A percentile compares a stretch with the other conserved stretches of the same genome.
phyloP scores from a whole-genome alignment of 345 rosid species.

The Citrus unshiu region DNA sequence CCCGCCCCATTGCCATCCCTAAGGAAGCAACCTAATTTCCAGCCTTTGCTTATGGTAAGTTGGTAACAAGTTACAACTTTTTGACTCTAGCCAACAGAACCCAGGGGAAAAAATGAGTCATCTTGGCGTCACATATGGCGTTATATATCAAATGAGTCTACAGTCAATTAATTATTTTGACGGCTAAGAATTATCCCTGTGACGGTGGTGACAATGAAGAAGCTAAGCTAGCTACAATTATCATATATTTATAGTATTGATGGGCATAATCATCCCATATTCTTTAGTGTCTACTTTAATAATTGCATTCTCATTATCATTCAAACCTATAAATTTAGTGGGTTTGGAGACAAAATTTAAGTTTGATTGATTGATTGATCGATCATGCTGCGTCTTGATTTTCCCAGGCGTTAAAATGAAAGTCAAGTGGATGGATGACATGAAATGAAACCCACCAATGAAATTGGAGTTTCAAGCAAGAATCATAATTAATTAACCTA shows the following conservation, averaged over 20 bases:
- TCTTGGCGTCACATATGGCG: slow-evolving; percentile 18
- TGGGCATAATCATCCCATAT: slow-evolving; percentile 33
- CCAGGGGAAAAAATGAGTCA: not conserved
- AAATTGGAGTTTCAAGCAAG: slow-evolving; percentile 24
- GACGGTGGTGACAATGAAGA: not conserved
- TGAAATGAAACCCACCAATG: slow-evolving; percentile 28
- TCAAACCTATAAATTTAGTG: not conserved
- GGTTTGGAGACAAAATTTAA: not conserved
- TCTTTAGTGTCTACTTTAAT: slow-evolving; percentile 26
- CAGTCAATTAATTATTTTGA: not conserved
- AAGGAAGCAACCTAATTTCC: not conserved
- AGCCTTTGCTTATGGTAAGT: not conserved
- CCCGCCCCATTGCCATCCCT: too few relatives aligned
- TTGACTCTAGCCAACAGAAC: not conserved
- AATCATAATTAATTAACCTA: not conserved
- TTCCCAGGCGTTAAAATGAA: not conserved
- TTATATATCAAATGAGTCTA: not conserved
- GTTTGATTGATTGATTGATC: not conserved
- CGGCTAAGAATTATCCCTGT: not conserved
- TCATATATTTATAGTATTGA: not conserved
- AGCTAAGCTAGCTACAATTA: not conserved
- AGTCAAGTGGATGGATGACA: slow-evolving; percentile 24
- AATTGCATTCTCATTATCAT: slow-evolving; percentile 3
- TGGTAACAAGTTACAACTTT: not conserved
- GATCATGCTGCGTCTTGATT: not conserved